These are phyloP conservation scores for Scytalidium sp. DNA, from an alignment of 2,329 filamentous ascomycete species.

Conservation along the genomic window DNA sequence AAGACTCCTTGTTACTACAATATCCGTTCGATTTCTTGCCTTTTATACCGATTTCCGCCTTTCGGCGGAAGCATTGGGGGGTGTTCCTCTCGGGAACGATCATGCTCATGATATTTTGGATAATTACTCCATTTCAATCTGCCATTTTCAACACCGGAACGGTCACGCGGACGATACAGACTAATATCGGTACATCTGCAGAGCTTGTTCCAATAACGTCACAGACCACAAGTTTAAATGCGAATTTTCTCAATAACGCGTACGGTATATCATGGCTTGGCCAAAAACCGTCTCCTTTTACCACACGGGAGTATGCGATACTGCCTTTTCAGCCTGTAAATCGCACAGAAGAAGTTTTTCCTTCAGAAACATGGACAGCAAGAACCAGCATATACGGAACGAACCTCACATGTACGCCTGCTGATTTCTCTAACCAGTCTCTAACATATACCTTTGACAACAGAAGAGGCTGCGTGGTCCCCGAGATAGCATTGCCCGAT, in stretches of 20 bases:
- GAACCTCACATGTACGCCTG: conserved; percentile 35
- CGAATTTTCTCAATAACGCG: conserved; percentile 38
- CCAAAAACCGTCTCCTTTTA: conserved; percentile 42
- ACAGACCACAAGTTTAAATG: conserved; percentile 30
- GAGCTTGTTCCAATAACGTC: conserved; percentile 22
- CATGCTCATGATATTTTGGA: conserved; percentile 51
- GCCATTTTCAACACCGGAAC: conserved; percentile 45
- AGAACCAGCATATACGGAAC: conserved; percentile 32
- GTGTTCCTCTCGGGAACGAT: conserved; percentile 45
- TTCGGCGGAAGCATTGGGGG: conserved; percentile 44
- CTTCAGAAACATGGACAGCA: conserved; percentile 13
- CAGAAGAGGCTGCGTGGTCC: conserved; percentile 34
- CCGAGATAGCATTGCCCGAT: conserved; percentile 8
- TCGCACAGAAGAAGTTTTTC: not conserved
- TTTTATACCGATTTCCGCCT: conserved; percentile 38
- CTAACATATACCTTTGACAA: conserved; percentile 29
- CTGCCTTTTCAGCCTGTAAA: conserved; percentile 36
- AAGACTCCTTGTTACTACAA: conserved; percentile 46
- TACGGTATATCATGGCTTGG: conserved; percentile 45
- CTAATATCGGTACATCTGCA: conserved; percentile 18
- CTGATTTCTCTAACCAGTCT: conserved; percentile 10
- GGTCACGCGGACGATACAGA: conserved; percentile 18
- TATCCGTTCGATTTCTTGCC: conserved; percentile 51
- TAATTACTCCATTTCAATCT: conserved; percentile 51
- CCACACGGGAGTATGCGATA: conserved; percentile 37